Evolutionary conservation across 805 yeast species (phyloP).

Genomic region (Barnettozyma pratensis): DNA sequence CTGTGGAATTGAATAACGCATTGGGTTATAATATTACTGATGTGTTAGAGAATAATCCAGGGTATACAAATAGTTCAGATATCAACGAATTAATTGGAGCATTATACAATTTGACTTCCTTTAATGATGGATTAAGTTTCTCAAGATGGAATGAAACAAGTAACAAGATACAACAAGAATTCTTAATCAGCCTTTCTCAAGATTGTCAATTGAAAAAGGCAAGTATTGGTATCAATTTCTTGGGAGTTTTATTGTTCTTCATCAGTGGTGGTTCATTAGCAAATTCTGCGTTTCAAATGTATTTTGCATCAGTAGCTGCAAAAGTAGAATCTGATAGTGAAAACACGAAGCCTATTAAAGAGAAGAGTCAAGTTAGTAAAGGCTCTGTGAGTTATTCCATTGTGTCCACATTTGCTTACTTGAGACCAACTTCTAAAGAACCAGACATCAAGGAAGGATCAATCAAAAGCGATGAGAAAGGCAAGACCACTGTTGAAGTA

Average conservation of each 20-base stretch:
- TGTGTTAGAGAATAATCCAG: background rate
- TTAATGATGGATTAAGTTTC: slow-evolving; percentile 2
- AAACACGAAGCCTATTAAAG: background rate
- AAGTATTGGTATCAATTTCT: slow-evolving; percentile 9
- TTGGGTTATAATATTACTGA: slow-evolving; percentile 5
- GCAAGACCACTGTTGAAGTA: background rate
- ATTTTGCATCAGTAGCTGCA: background rate
- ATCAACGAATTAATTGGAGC: background rate
- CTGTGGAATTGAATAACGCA: slow-evolving; percentile 1
- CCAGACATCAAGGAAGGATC: background rate
- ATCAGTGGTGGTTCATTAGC: slow-evolving; percentile 9
- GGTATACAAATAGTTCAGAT: slow-evolving; percentile 1
- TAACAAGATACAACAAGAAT: slow-evolving; percentile 6
- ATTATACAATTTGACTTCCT: slow-evolving; percentile 1
- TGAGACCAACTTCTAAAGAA: background rate
- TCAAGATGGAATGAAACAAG: slow-evolving; percentile 9
- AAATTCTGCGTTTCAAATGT: slow-evolving; percentile 1
- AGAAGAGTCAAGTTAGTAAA: background rate
- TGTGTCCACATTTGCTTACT: slow-evolving; percentile 5
- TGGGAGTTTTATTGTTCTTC: slow-evolving; percentile 13
- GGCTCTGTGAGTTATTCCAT: background rate
- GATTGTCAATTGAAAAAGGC: slow-evolving; percentile 17
- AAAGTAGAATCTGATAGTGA: background rate
- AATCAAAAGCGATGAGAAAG: background rate
- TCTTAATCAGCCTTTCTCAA: slow-evolving; percentile 12